These are phyloP conservation scores for Pestalotiopsis sp. DNA, from an alignment of 2,329 filamentous ascomycete species.

Conservation along the genomic window DNA sequence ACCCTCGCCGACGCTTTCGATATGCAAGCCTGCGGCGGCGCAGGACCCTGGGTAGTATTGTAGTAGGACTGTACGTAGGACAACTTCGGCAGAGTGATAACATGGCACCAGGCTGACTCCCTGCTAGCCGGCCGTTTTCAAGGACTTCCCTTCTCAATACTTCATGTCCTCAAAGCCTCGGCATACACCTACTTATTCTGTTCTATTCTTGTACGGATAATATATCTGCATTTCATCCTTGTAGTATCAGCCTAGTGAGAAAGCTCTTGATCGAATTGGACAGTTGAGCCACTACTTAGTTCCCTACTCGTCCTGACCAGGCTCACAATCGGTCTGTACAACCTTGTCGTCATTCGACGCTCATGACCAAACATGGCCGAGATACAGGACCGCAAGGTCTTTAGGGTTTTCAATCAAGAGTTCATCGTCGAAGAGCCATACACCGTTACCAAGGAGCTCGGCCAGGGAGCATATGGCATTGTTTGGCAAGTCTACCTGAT, in stretches of 20 bases:
- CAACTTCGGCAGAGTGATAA: background rate
- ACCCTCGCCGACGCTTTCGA: background rate
- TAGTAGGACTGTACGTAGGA: background rate
- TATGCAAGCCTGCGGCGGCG: background rate
- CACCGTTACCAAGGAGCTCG: conserved; percentile 97
- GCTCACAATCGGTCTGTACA: background rate
- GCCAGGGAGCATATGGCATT: conserved; percentile 97
- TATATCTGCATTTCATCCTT: background rate
- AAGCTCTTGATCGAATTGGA: background rate
- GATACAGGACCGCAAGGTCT: conserved; percentile 68
- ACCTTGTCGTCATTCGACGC: background rate
- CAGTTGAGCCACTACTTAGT: background rate
- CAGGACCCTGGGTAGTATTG: background rate
- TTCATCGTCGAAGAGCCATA: conserved; percentile 98
- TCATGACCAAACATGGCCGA: conserved; percentile 29
- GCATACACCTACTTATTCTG: background rate
- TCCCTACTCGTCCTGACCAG: background rate
- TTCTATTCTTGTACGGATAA: background rate
- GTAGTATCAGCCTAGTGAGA: background rate
- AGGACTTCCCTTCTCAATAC: background rate
- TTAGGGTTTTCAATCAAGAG: conserved; percentile 99
- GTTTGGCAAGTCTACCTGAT: conserved; percentile 72
- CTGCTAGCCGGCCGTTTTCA: background rate
- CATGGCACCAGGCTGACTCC: background rate
- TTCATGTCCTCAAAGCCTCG: background rate